phyloP scores from a whole-genome alignment of 257 asterid genomes.

The Gentiana macrophylla region DNA sequence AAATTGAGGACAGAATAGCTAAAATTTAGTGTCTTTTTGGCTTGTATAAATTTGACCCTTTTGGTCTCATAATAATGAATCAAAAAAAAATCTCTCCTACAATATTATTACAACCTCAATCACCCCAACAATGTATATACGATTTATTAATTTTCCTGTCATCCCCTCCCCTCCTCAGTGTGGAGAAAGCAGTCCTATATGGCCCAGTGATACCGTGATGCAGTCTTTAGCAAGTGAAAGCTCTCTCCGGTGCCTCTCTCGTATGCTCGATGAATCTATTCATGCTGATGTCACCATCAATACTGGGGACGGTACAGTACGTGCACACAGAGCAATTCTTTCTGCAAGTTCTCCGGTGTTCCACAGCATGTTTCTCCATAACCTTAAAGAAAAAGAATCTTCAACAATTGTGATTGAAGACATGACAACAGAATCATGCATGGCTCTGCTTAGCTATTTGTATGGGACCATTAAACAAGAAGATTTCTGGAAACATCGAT shows the following conservation, averaged over 20 bases:
- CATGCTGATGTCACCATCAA: constrained; percentile 77
- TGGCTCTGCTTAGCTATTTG: constrained; percentile 63
- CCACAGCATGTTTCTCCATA: constrained; percentile 76
- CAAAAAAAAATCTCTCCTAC: too few species aligned
- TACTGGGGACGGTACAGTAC: constrained; percentile 56
- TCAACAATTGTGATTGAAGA: constrained; percentile 72
- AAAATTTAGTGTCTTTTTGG: too few species aligned
- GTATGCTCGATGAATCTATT: constrained; percentile 70
- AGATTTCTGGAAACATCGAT: constrained; percentile 87
- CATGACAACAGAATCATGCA: constrained; percentile 76
- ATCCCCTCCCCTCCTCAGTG: constrained; percentile 33
- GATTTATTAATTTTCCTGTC: neutral
- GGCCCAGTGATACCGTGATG: constrained; percentile 54
- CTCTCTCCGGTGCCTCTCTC: constrained; percentile 62
- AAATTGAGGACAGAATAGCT: too few species aligned
- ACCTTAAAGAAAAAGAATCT: constrained; percentile 84
- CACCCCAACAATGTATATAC: too few species aligned
- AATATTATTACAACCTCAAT: too few species aligned
- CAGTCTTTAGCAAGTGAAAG: constrained; percentile 47
- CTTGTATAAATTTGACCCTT: too few species aligned
- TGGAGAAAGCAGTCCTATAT: constrained; percentile 57
- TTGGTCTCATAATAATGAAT: too few species aligned
- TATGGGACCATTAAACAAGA: constrained; percentile 80
- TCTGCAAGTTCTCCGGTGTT: constrained; percentile 87
- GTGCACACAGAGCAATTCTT: constrained; percentile 74